Evolutionary conservation across 2,329 filamentous ascomycete genomes (phyloP).

Genomic region (Cercospora zeina): DNA sequence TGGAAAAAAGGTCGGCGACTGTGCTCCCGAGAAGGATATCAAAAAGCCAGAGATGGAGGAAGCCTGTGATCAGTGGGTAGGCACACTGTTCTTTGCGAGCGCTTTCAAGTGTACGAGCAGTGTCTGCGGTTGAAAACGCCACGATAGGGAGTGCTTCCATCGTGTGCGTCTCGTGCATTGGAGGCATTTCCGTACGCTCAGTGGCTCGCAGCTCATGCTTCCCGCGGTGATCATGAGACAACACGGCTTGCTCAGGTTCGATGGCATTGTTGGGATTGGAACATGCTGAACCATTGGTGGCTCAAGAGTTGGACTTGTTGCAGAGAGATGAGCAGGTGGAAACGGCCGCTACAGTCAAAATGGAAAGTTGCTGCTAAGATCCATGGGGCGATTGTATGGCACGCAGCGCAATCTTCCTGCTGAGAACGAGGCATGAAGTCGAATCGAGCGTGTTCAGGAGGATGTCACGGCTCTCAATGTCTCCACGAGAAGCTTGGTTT

Average conservation of each 20-base stretch:
- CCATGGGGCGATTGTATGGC: background rate
- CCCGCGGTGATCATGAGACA: background rate
- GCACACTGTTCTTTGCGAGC: conserved; percentile 25
- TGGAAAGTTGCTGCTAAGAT: background rate
- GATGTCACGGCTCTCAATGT: no score
- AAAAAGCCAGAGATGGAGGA: background rate
- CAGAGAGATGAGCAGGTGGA: background rate
- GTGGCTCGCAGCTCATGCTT: background rate
- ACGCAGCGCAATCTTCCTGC: background rate
- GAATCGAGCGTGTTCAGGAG: no score
- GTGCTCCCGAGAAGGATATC: conserved; percentile 17
- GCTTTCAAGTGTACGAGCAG: conserved; percentile 27
- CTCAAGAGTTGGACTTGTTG: background rate
- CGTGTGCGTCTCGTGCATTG: background rate
- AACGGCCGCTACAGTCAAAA: background rate
- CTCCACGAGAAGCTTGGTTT: background rate
- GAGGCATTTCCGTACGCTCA: background rate
- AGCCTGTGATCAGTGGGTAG: conserved; percentile 30
- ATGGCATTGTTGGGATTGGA: no score
- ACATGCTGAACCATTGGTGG: background rate
- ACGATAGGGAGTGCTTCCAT: background rate
- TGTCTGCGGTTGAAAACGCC: conserved; percentile 15
- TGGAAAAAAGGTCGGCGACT: conserved; percentile 23
- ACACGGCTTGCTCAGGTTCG: background rate
- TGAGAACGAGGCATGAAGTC: background rate